These are phyloP conservation scores for Artomyces pyxidatus DNA, from an alignment of 768 basidiomycete species.

Conservation along the genomic window DNA sequence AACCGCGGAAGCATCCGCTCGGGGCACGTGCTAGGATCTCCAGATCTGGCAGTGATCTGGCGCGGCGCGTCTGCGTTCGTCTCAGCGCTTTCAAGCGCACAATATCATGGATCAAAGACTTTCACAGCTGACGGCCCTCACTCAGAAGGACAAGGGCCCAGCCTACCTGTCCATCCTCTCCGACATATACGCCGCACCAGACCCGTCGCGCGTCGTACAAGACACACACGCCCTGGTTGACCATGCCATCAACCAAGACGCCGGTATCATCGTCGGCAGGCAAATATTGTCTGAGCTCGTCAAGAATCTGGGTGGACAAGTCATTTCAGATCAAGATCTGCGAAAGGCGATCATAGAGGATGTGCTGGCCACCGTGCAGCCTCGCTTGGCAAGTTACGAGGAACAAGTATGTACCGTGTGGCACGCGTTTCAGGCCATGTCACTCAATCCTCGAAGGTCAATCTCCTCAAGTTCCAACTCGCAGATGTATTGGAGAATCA, in stretches of 20 bases:
- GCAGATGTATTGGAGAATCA: slow-evolving; percentile 83
- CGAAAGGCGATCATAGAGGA: slow-evolving; percentile 72
- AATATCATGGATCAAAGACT: slow-evolving; percentile 68
- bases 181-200: slow-evolving; percentile 48
- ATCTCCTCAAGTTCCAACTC: slow-evolving; percentile 77
- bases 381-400: slow-evolving; percentile 85
- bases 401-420: slow-evolving; percentile 64
- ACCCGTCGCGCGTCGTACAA: slow-evolving; percentile 33
- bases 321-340: slow-evolving; percentile 43
- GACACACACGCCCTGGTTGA: slow-evolving; percentile 72
- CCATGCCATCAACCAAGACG: slow-evolving; percentile 75
- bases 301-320: slow-evolving; percentile 50
- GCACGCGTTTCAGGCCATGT: not conserved
- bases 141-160: slow-evolving; percentile 80
- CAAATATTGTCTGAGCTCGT: slow-evolving; percentile 85
- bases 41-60: no score
- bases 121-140: slow-evolving; percentile 49
- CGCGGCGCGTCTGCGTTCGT: no score
- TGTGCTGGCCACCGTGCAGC: slow-evolving; percentile 61
- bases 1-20: no score
- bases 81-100: no score
- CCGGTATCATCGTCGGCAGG: slow-evolving; percentile 79
- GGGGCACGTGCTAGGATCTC: no score
- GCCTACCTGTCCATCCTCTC: slow-evolving; percentile 65
- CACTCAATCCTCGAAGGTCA: slow-evolving; percentile 45